Evolutionary conservation across 176 grass and related monocot genomes (phyloP).

Genomic region (Musa beccarii): DNA sequence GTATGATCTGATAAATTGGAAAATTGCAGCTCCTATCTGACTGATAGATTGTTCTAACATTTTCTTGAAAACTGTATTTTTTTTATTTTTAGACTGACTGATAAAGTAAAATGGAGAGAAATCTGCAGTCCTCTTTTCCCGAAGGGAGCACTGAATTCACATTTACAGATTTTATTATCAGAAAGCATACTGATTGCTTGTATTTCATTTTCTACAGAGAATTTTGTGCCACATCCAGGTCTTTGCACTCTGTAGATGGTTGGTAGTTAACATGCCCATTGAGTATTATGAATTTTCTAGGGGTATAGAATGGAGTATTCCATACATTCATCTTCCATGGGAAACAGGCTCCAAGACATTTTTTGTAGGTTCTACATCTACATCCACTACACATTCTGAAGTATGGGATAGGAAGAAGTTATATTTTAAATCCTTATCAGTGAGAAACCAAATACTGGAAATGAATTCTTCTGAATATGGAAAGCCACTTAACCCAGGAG

Average conservation of each 20-base stretch:
- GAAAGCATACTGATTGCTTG: background rate
- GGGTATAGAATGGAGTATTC: conserved; percentile 83
- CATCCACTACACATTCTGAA: conserved; percentile 40
- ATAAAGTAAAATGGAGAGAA: too few relatives aligned
- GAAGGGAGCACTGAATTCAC: background rate
- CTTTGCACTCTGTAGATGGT: conserved; percentile 81
- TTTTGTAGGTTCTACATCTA: conserved; percentile 47
- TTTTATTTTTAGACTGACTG: too few relatives aligned
- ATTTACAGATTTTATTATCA: background rate
- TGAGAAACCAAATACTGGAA: conserved; percentile 20
- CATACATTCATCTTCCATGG: conserved; percentile 73
- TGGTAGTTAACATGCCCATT: conserved; percentile 53
- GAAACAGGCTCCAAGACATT: conserved; percentile 53
- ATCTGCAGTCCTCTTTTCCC: background rate
- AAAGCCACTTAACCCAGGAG: conserved; percentile 51
- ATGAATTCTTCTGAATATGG: conserved; percentile 26
- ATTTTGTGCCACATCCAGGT: conserved; percentile 80
- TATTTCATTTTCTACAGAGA: conserved; percentile 44
- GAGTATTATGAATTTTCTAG: conserved; percentile 89
- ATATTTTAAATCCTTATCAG: conserved; percentile 12
- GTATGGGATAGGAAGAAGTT: conserved; percentile 40
- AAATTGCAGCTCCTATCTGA: too few relatives aligned
- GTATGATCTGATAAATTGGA: too few relatives aligned
- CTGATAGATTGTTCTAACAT: background rate
- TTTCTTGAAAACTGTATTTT: background rate